Base-by-base conservation (phyloP, 306 rosid genomes). In the Echinosophora koreensis region DNA sequence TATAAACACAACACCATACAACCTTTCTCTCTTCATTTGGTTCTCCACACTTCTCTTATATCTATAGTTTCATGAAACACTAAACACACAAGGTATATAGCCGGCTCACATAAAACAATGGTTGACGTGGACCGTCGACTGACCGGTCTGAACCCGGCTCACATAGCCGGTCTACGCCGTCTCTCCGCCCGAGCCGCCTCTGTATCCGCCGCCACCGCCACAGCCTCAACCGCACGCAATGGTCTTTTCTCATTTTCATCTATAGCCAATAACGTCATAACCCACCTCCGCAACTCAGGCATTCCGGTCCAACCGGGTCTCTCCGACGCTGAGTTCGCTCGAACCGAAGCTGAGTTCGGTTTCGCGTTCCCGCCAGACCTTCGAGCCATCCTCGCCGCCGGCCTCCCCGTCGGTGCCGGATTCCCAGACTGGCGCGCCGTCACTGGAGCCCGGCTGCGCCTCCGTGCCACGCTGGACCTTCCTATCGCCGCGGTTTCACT, bases 41-140 rank as follows among this genome's bases (percentile, higher is more conserved):
- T 7, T 35, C 62, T 14, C 28, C 7, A 8, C 3, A 10, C 1
- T 42, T 42, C 13, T 42, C 12, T 1, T 0, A n/a, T 16, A 4
- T 58, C 59, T 47, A 2, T 56, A 17, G 8, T 30, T 37, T 30
- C 42, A 10, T 8, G 68, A 62, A 63, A 75, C 46, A 5, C 22
- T 10, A 41, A 46, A 11, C 0, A 41, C 9, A 7, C 37, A 71
- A 44, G 13, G 3, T 14, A 5, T n/a, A 44, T 38, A 39, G 9
- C 10, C 50, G 49, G 38, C 63, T 1, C 32, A 30, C 32, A 37
- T 6, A 79, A 4, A 15, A 49, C 65, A 68, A 94, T 94, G 98
- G 98, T 94, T 37, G 98, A 94, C 83, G 97, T 94, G 8, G 98
- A 89, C 89, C 92, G 95, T 74, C 84, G 98, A 61, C 86, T 89